Evolutionary conservation across 768 basidiomycete species (phyloP), one percentile per base, ranked within the genome.

Genomic region (Tephrocybe sp.): DNA sequence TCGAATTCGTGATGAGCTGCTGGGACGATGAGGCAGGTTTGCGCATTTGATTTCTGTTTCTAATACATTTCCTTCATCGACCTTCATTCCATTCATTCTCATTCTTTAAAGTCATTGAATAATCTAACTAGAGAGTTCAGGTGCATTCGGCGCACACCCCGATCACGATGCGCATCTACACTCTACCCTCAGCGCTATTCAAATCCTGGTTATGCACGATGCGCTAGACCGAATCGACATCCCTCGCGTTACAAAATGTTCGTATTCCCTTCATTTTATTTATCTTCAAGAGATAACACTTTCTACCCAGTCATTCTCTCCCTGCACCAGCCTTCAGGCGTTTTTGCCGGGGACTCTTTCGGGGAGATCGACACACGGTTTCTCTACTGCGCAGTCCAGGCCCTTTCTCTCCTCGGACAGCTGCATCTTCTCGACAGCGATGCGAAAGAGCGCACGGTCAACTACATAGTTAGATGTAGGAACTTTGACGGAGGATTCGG

Each of bases 401-500:
- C 88, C 0, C 74, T 98, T 0, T 89, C 92, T 0, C 79, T 98
- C 17, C 82, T 98, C 11, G 89, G 89, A 1, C 75, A 78, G 26
- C 73, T 97, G 30, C 77, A 85, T 53, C 76, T 77, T 18, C 72
- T 98, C 38, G 84, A 93, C 55, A 69, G 69, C 34, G 84, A 85
- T 23, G 80, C 76, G 60, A 85, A 70, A 45, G 83, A 85, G 24
- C 81, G 76, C 61, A 85, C 90, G 0, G 81, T 90, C 8, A 73
- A 68, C 6, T 93, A 96, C 66, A 80, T 98, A 38, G 65, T 69
- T 20, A 73, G 78, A 30, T 98, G 97, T 69, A 79, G 77, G 62
- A 99, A 98, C 67, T 98, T 93, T 65, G 97, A 99, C 63, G 95
- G 95, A 3, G 97, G 93, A 0, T 99, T 96, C 62, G 96, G 97